Conservation (phyloP, 371 early-diverging fungal species). For the Modicella reniformis region DNA sequence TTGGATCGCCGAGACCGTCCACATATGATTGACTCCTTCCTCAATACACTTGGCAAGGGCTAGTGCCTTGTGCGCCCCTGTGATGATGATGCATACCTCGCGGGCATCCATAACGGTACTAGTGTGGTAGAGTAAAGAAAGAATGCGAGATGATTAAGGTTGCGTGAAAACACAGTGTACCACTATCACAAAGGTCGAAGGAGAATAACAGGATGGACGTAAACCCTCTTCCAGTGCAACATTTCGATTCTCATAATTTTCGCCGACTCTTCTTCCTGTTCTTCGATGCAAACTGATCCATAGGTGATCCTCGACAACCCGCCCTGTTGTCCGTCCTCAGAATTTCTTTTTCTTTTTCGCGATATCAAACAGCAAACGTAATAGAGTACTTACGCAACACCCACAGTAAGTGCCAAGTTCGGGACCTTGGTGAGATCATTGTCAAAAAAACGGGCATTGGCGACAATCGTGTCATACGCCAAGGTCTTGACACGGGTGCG, state of each 20-base stretch:
- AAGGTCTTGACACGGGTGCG: slow-evolving; percentile 89
- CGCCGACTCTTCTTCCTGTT: neutral
- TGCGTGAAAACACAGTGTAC: neutral
- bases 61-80: slow-evolving; percentile 83
- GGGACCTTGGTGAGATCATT: slow-evolving; percentile 89
- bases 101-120: slow-evolving; percentile 89
- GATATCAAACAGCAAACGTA: neutral
- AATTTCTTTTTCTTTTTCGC: neutral
- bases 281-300: neutral
- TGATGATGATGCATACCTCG: slow-evolving; percentile 86
- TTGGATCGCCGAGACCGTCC: slow-evolving; percentile 92
- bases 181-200: neutral
- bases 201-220: neutral
- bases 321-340: neutral
- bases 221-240: neutral
- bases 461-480: slow-evolving; percentile 90
- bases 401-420: slow-evolving; percentile 88
- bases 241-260: neutral
- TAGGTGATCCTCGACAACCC: neutral
- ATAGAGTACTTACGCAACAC: slow-evolving; percentile 73
- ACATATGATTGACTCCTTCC: slow-evolving; percentile 90
- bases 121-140: neutral
- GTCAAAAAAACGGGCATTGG: slow-evolving; percentile 89
- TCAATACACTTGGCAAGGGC: slow-evolving; percentile 89
- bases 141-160: neutral